These are phyloP conservation scores for Claviceps citrina DNA, from an alignment of 2,329 filamentous ascomycete genomes.

Conservation along the genomic window DNA sequence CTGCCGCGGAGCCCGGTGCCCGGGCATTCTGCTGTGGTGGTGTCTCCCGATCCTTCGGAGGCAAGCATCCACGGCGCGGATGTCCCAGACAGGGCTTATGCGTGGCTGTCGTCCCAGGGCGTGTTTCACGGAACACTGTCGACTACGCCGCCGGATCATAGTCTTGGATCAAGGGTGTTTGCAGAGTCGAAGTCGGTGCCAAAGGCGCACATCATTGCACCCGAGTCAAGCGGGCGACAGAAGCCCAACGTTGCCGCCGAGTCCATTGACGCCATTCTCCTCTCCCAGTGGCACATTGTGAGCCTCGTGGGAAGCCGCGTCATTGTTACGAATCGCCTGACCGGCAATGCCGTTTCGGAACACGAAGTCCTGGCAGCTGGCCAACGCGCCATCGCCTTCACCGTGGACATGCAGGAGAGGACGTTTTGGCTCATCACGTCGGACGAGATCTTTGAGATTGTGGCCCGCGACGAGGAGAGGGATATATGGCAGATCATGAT, in stretches of 20 bases:
- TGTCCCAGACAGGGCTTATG: conserved; percentile 60
- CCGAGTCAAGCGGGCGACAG: conserved; percentile 48
- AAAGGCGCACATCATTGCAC: conserved; percentile 54
- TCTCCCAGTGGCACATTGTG: conserved; percentile 90
- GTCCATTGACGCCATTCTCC: conserved; percentile 59
- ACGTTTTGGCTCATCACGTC: conserved; percentile 94
- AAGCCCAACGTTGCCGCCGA: conserved; percentile 45
- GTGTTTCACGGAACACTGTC: conserved; percentile 74
- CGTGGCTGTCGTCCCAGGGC: conserved; percentile 79
- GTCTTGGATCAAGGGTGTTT: conserved; percentile 61
- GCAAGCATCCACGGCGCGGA: conserved; percentile 38
- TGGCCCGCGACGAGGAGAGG: conserved; percentile 75
- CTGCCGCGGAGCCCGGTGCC: conserved; percentile 41
- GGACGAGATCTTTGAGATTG: conserved; percentile 84
- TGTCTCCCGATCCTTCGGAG: conserved; percentile 60
- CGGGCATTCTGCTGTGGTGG: conserved; percentile 47
- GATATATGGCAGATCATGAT: conserved; percentile 94
- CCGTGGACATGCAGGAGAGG: conserved; percentile 83
- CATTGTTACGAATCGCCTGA: conserved; percentile 73
- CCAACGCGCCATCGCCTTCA: conserved; percentile 67
- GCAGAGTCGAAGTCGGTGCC: conserved; percentile 64
- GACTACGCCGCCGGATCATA: conserved; percentile 39
- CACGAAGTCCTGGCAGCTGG: conserved; percentile 70
- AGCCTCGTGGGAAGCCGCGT: conserved; percentile 69
- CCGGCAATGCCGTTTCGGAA: conserved; percentile 73